Evolutionary conservation across 805 yeast genomes (phyloP).

Genomic region (Yarrowia sp.): DNA sequence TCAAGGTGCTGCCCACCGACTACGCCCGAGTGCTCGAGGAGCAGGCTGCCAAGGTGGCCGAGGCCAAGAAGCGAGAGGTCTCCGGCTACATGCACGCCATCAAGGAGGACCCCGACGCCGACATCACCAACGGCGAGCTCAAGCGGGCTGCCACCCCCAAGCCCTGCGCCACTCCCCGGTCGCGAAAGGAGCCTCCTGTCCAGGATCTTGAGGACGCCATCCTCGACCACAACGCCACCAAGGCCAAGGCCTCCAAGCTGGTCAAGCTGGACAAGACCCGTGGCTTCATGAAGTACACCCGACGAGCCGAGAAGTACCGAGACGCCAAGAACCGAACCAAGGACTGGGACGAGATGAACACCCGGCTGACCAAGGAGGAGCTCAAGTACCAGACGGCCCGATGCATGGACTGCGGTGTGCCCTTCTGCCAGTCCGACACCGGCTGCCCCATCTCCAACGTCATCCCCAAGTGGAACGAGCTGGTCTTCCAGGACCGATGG

Average conservation of each 20-base stretch:
- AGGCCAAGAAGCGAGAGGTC: slow-evolving; percentile 64
- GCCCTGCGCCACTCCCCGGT: slow-evolving; percentile 29
- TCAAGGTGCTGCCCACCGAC: slow-evolving; percentile 88
- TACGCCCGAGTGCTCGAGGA: slow-evolving; percentile 84
- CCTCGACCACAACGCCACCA: slow-evolving; percentile 62
- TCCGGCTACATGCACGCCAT: slow-evolving; percentile 60
- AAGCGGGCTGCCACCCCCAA: slow-evolving; percentile 46
- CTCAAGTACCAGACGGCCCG: slow-evolving; percentile 90
- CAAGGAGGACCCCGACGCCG: slow-evolving; percentile 80
- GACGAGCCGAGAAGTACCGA: slow-evolving; percentile 85
- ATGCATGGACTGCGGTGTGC: slow-evolving; percentile 99
- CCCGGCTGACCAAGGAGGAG: slow-evolving; percentile 79
- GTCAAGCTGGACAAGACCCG: slow-evolving; percentile 70
- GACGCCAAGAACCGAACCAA: slow-evolving; percentile 67
- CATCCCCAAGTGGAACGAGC: slow-evolving; percentile 97
- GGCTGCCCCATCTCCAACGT: slow-evolving; percentile 98
- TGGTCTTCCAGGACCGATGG: slow-evolving; percentile 94
- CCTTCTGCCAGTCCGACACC: slow-evolving; percentile 96
- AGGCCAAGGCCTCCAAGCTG: slow-evolving; percentile 57
- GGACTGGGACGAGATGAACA: slow-evolving; percentile 91
- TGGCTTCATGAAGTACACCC: slow-evolving; percentile 92
- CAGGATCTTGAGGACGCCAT: slow-evolving; percentile 88
- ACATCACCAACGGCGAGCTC: slow-evolving; percentile 87
- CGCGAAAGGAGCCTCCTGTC: slow-evolving; percentile 69
- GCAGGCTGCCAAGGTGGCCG: slow-evolving; percentile 63